These are phyloP conservation scores for Paramecium sonneborni DNA, from an alignment of 73 alveolate genomes.

Conservation along the genomic window DNA sequence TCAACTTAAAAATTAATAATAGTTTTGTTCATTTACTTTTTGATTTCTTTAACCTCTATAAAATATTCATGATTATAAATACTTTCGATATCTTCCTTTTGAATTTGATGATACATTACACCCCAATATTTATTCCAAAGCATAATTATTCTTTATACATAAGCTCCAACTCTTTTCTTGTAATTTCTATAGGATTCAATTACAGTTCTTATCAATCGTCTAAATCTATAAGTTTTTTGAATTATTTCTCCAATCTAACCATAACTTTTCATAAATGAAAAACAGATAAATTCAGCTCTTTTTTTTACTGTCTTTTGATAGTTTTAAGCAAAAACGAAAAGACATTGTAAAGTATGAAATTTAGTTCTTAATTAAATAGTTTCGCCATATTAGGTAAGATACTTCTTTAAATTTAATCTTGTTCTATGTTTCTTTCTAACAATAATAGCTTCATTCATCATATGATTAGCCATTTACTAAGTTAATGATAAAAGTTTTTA, in stretches of 20 bases:
- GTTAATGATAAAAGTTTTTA: background rate
- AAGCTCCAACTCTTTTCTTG: slow-evolving; percentile 27
- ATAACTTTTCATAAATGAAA: slow-evolving; percentile 47
- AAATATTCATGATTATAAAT: background rate
- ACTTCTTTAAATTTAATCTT: background rate
- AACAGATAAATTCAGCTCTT: background rate
- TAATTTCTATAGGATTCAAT: slow-evolving; percentile 4
- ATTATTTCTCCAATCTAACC: slow-evolving; percentile 47
- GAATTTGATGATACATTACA: background rate
- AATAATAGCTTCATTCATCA: background rate
- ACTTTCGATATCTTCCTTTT: slow-evolving; percentile 48
- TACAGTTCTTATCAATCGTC: slow-evolving; percentile 17
- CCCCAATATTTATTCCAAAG: slow-evolving; percentile 58
- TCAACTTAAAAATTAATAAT: slow-evolving; percentile 6
- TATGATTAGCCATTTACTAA: slow-evolving; percentile 3
- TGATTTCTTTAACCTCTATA: slow-evolving; percentile 37
- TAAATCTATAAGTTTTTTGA: slow-evolving; percentile 12
- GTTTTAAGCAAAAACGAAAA: background rate
- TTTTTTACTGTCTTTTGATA: background rate
- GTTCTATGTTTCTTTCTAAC: slow-evolving; percentile 11
- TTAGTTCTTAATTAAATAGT: slow-evolving; percentile 25
- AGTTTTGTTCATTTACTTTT: slow-evolving; percentile 38
- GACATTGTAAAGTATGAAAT: background rate
- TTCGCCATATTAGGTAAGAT: background rate
- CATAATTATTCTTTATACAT: slow-evolving; percentile 29